Conservation (phyloP, 768 basidiomycete genomes). For the Auricularia heimuer region DNA sequence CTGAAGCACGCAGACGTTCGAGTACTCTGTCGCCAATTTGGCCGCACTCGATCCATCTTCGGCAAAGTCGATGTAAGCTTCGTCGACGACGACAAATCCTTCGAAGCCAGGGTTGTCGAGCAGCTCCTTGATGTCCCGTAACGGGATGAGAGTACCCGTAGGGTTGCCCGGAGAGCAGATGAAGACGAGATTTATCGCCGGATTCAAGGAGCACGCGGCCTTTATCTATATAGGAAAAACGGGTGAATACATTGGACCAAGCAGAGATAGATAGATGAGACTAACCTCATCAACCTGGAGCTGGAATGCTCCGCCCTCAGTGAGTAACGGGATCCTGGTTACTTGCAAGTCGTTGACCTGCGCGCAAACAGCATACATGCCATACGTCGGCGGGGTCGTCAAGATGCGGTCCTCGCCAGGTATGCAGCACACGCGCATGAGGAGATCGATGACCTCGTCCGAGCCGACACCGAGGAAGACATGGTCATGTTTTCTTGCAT, state of each 20-base stretch:
- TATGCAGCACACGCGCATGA: slow-evolving; percentile 80
- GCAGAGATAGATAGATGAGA: slow-evolving; percentile 1
- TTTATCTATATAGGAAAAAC: slow-evolving; percentile 49
- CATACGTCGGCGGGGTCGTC: slow-evolving; percentile 91
- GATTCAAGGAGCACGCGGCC: slow-evolving; percentile 53
- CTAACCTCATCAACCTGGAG: slow-evolving; percentile 64
- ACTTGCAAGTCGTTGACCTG: slow-evolving; percentile 89
- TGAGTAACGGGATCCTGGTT: slow-evolving; percentile 65
- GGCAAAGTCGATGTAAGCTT: slow-evolving; percentile 96
- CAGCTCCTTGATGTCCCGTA: slow-evolving; percentile 54
- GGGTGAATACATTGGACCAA: not conserved
- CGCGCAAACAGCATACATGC: slow-evolving; percentile 93
- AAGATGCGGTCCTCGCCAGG: slow-evolving; percentile 77
- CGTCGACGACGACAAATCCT: slow-evolving; percentile 89
- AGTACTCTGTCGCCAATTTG: slow-evolving; percentile 65
- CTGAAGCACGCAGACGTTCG: slow-evolving; percentile 90
- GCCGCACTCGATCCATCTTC: slow-evolving; percentile 51
- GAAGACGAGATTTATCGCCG: slow-evolving; percentile 83
- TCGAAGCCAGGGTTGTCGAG: slow-evolving; percentile 75
- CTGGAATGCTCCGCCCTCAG: slow-evolving; percentile 79
- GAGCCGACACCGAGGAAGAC: slow-evolving; percentile 95
- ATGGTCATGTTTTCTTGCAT: slow-evolving; percentile 33
- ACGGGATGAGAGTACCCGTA: slow-evolving; percentile 77
- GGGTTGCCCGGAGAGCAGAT: slow-evolving; percentile 97
- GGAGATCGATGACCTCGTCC: slow-evolving; percentile 91